Base-by-base conservation (phyloP, 345 rosid genomes). In the Eucalyptus albens region DNA sequence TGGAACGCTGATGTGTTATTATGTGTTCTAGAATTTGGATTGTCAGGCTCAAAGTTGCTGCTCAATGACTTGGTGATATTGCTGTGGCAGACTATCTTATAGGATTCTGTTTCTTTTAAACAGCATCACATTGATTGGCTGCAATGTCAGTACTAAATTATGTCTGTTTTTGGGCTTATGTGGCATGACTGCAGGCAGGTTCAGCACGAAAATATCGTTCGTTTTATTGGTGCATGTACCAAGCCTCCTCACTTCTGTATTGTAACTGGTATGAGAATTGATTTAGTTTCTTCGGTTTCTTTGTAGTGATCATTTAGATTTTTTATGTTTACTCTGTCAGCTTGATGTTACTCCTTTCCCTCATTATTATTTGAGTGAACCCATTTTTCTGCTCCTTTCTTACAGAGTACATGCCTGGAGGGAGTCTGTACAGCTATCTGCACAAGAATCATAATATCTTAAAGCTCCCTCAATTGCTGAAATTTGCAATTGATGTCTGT, bases 371-470 rank as follows among this genome's bases (percentile, higher is more conserved):
- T 86, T 3, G n/a, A 77, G 83, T 5, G 87, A 88, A 49, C 45
- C 87, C 19, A 51, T 65, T 80, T 51, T 50, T 22, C 26, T 62
- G 86, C 37, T 89, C 88, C 81, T 50, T 91, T 80, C 89, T 89
- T 93, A 93, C 94, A 96, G 98, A 96, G 93, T 96, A 93, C 89
- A 95, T 96, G 98, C 94, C 95, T 31, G 95, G 96, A 89, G 98
- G 98, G 89, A 95, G 95, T 93, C 93, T 96, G 88, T 96, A 94
- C 91, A 92, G 92, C 90, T 95, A 93, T 92, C 89, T 96, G 95
- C 98, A 94, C 87, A 94, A 93, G 88, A 92, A 95, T 82, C 93
- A 88, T 91, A 91, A 93, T 44, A 88, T 88, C 86, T 89, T 96
- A 92, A 93, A 92, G 92, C 92, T 93, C 62, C 82, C 94, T 62